These are phyloP conservation scores for Phenoliferia sp. DNA, from an alignment of 1,284 basidiomycete genomes.

Conservation along the genomic window DNA sequence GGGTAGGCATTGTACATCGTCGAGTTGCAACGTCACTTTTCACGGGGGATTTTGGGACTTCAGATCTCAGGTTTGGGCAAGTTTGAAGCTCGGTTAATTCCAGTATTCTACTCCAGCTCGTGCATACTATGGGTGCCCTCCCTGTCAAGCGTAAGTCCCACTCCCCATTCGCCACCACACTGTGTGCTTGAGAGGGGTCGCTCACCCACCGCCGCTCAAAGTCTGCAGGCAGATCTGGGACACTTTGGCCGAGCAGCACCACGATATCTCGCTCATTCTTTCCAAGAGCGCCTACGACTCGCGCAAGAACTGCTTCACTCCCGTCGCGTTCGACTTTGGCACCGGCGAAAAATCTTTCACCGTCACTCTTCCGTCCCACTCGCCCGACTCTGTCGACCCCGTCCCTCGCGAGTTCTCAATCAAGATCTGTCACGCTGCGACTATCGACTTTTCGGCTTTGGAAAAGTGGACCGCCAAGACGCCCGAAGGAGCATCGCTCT, in stretches of 20 bases:
- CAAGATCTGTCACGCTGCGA: slow-evolving; percentile 9
- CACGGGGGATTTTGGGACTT: too few relatives aligned
- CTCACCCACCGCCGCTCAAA: background rate
- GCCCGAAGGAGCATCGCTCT: background rate
- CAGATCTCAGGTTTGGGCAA: too few relatives aligned
- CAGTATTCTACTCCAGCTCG: too few relatives aligned
- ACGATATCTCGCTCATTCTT: slow-evolving; percentile 3
- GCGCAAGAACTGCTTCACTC: slow-evolving; percentile 16
- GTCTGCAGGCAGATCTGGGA: slow-evolving; percentile 21
- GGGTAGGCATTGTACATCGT: too few relatives aligned
- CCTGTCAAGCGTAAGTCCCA: background rate
- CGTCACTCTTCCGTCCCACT: slow-evolving; percentile 17
- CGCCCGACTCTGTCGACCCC: slow-evolving; percentile 1
- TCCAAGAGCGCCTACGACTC: slow-evolving; percentile 10
- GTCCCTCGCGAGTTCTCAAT: slow-evolving; percentile 16
- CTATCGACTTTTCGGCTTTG: slow-evolving; percentile 16
- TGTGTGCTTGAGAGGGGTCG: background rate
- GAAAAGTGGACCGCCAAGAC: slow-evolving; percentile 9
- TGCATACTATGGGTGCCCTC: too few relatives aligned
- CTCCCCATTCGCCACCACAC: background rate
- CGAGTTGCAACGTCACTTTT: too few relatives aligned
- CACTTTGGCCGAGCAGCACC: slow-evolving; percentile 10
- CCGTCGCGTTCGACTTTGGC: slow-evolving; percentile 12
- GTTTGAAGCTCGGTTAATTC: too few relatives aligned
- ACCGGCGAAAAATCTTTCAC: slow-evolving; percentile 4